Conservation (phyloP, 2,329 filamentous ascomycete genomes). For the Epichloe glyceriae region DNA sequence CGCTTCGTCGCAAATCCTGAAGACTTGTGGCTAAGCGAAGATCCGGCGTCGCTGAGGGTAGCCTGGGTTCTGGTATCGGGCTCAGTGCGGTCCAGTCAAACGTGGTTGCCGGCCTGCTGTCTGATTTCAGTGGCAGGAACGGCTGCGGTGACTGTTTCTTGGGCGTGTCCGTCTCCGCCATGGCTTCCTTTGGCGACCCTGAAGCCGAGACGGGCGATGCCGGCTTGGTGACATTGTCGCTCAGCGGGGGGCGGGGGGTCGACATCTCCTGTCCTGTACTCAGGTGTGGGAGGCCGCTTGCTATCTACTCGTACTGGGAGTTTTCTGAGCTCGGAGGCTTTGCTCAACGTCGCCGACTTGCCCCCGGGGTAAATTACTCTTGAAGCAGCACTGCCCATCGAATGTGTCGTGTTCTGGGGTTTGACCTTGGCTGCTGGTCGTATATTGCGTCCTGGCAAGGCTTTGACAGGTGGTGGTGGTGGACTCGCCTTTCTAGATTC, state of each 20-base stretch:
- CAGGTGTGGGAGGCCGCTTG: conserved; percentile 34
- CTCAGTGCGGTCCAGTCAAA: conserved; percentile 3
- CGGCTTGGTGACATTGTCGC: conserved; percentile 27
- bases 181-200: conserved; percentile 18
- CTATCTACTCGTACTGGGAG: conserved; percentile 7
- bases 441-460: conserved; percentile 18
- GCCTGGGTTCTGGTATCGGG: conserved; percentile 14
- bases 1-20: conserved; percentile 9
- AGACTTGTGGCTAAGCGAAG: conserved; percentile 13
- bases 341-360: conserved; percentile 7
- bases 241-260: conserved; percentile 18
- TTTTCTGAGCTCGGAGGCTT: background rate
- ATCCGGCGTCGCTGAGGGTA: conserved; percentile 12
- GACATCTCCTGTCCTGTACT: conserved; percentile 32
- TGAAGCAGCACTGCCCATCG: conserved; percentile 22
- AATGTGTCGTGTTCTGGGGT: conserved; percentile 8
- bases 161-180: background rate
- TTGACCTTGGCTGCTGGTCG: conserved; percentile 11
- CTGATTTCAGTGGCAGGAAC: background rate
- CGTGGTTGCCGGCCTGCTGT: background rate
- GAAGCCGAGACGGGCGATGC: conserved; percentile 33
- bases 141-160: conserved; percentile 9
- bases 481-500: background rate
- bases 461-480: conserved; percentile 9
- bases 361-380: conserved; percentile 19